Conservation (phyloP, 2,329 filamentous ascomycete genomes). For the Cladosporium cucumerinum region DNA sequence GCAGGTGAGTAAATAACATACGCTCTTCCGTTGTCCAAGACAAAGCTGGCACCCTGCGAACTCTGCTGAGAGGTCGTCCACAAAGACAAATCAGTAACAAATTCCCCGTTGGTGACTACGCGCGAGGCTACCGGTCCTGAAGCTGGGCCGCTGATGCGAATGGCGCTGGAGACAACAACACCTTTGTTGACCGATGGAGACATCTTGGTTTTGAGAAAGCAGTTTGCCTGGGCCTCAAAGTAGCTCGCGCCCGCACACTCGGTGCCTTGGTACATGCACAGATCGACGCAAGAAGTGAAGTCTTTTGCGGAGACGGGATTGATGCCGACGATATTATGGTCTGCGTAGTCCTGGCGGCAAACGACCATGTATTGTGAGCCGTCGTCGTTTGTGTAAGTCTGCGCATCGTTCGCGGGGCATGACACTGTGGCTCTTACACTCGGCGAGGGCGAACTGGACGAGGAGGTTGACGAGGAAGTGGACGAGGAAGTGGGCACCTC, state of each 20-base stretch:
- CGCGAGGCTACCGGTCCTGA: background rate
- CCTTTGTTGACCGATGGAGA: background rate
- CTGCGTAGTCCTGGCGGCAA: background rate
- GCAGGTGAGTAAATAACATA: background rate
- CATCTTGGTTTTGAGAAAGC: slow-evolving; percentile 1
- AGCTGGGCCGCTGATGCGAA: background rate
- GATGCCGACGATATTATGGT: background rate
- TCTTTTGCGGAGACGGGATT: background rate
- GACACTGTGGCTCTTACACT: background rate
- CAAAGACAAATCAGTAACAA: background rate
- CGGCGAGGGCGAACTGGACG: background rate
- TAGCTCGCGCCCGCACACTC: background rate
- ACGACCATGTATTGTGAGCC: slow-evolving; percentile 4
- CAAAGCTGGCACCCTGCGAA: background rate
- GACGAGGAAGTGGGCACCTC: background rate
- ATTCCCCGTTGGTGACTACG: background rate
- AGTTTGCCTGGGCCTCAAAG: background rate
- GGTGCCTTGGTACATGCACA: background rate
- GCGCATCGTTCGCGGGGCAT: background rate
- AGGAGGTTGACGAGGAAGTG: background rate
- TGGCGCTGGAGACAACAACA: background rate
- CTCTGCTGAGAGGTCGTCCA: background rate
- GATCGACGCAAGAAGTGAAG: background rate
- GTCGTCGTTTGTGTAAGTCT: background rate
- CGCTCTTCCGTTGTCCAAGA: background rate